phyloP scores from a whole-genome alignment of 805 yeast species.

The Torulaspora gathmanii region DNA sequence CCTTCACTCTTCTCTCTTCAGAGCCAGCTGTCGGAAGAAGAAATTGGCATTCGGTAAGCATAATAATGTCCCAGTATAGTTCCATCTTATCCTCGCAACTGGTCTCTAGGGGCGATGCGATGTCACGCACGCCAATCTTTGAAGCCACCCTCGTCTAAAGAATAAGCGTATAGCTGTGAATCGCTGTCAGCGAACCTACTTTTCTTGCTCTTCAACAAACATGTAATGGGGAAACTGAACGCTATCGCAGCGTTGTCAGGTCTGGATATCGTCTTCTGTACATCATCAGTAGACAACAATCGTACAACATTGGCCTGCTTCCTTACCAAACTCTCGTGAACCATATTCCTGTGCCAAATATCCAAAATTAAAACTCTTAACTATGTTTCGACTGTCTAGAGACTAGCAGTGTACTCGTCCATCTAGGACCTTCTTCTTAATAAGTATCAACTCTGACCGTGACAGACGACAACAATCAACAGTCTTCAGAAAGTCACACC shows the following conservation, averaged over 20 bases:
- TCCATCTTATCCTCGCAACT: slow-evolving; percentile 15
- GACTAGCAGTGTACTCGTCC: too few species aligned
- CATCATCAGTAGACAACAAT: slow-evolving; percentile 15
- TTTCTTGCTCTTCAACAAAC: slow-evolving; percentile 21
- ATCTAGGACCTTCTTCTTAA: too few species aligned
- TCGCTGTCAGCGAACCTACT: not conserved
- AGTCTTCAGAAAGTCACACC: not conserved
- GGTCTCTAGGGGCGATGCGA: slow-evolving; percentile 7
- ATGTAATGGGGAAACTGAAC: slow-evolving; percentile 23
- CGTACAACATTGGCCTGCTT: slow-evolving; percentile 19
- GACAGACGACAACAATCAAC: not conserved
- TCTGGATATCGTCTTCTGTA: slow-evolving; percentile 15
- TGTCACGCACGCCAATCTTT: slow-evolving; percentile 36
- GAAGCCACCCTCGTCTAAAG: slow-evolving; percentile 22
- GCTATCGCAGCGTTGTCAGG: slow-evolving; percentile 19
- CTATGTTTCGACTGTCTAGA: too few species aligned
- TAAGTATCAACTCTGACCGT: not conserved
- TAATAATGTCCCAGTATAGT: slow-evolving; percentile 33
- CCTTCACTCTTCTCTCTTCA: slow-evolving; percentile 1
- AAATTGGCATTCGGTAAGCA: slow-evolving; percentile 29
- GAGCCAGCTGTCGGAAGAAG: slow-evolving; percentile 10
- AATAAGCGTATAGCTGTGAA: slow-evolving; percentile 16
- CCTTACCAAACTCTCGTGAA: slow-evolving; percentile 10
- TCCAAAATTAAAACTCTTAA: not conserved
- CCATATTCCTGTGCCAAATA: not conserved